These are phyloP conservation scores for Beauveria scarabaeidicola DNA, from an alignment of 2,329 filamentous ascomycete genomes.

Conservation along the genomic window DNA sequence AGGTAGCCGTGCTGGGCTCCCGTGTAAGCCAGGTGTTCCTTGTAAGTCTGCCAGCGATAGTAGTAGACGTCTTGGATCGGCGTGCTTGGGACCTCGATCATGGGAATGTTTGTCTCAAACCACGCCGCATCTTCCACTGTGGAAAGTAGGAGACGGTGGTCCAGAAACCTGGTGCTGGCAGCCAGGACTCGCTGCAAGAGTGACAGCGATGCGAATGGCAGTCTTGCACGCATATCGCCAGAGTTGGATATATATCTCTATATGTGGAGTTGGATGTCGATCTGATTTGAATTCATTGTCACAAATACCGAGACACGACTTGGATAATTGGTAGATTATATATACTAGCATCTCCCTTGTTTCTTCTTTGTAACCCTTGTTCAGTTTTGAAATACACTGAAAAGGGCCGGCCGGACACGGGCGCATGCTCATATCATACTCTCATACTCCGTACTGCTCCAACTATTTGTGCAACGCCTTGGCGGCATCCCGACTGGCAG, in stretches of 20 bases:
- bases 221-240: neutral
- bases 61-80: constrained; percentile 37
- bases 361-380: too few relatives aligned
- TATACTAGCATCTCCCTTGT: neutral
- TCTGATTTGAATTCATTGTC: neutral
- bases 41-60: constrained; percentile 33
- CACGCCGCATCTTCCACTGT: constrained; percentile 18
- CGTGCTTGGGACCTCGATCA: constrained; percentile 31
- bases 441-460: too few relatives aligned
- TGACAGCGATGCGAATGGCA: neutral
- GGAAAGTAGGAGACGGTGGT: constrained; percentile 16
- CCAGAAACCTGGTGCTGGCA: constrained; percentile 15
- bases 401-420: neutral
- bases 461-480: neutral
- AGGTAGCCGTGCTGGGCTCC: constrained; percentile 32
- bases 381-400: neutral
- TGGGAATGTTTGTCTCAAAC: constrained; percentile 32
- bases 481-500: neutral
- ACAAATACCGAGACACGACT: neutral
- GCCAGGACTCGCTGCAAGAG: neutral
- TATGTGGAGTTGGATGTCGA: neutral
- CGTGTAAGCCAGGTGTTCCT: constrained; percentile 32
- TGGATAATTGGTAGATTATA: neutral
- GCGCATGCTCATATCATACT: neutral
- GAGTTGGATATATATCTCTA: too few relatives aligned